Conservation (phyloP, 2,329 filamentous ascomycete species). For the Podosphaera fusca region DNA sequence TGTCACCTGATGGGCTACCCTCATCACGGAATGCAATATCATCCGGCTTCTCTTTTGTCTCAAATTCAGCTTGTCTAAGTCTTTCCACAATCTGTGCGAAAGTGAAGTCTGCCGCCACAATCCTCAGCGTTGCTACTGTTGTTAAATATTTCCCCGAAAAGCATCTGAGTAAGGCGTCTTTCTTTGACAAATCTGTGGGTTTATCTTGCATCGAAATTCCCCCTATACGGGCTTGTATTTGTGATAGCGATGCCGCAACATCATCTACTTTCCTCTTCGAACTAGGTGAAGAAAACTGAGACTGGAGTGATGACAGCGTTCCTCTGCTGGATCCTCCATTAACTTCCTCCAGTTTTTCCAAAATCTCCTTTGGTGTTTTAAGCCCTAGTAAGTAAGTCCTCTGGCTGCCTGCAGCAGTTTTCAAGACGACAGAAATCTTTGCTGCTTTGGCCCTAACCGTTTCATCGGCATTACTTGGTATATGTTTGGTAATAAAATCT, state of each 20-base stretch:
- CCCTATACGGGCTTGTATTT: background rate
- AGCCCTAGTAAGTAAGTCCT: no score
- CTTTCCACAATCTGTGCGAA: background rate
- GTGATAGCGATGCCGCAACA: background rate
- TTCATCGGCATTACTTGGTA: no score
- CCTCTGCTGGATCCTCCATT: background rate
- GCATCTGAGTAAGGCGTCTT: background rate
- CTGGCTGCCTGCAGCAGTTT: no score
- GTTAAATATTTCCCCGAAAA: background rate
- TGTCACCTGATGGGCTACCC: background rate
- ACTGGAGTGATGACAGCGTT: background rate
- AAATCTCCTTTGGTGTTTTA: no score
- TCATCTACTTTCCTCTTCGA: background rate
- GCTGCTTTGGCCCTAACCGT: no score
- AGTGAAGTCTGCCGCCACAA: background rate
- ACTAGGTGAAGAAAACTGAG: background rate
- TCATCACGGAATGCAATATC: background rate
- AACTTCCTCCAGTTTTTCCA: no score
- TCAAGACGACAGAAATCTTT: no score
- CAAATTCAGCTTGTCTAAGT: background rate
- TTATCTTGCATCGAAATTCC: background rate
- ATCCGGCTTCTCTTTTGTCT: background rate
- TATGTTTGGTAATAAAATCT: no score
- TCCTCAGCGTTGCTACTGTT: background rate
- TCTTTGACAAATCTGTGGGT: background rate